Evolutionary conservation across 176 grass and related monocot genomes (phyloP), one percentile per base, ranked within the genome.

Genomic region (Poa annua): DNA sequence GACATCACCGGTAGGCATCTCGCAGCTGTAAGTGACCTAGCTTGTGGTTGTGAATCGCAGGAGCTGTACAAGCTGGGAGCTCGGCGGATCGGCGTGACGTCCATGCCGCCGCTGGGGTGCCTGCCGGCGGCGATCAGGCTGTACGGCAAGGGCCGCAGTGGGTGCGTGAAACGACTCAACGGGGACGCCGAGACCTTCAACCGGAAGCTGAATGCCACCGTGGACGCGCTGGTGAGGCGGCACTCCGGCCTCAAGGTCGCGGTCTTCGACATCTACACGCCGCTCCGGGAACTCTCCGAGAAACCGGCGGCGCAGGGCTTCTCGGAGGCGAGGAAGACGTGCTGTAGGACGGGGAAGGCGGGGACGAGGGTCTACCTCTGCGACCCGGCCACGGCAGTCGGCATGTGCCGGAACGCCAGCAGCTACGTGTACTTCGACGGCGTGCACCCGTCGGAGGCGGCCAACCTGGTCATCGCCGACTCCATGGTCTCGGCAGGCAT

Each of bases 371-470:
- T 89, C 9, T 83, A 91, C 32, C 86, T 98, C 29, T 98, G 92
- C 84, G 80, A 88, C 73, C 87, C 66, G 34, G 69, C 78, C 51
- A 69, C 77, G 57, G 42, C 54, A 0, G 14, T 48, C 14, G 49
- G 71, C 45, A 62, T 83, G 29, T 98, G 95, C 86, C 62, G 78
- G 22, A 95, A 98, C 34, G 86, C 92, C 3, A 93, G 85, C 5
- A 82, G 68, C 47, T 88, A 91, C 55, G 95, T 98, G 7, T 98
- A 93, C 87, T 98, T 91, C 88, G 92, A 98, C 67, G 73, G 47
- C 20, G 90, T 98, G 6, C 95, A 98, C 89, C 95, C 92, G 13
- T 90, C 92, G 16, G 71, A 74, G 47, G 71, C 71, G 2, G 71
- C 71, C 24, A 74, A 53, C 71, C 11, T 84, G 49, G 49, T 91